A percentile compares a stretch with the other conserved stretches of the same genome.
Evolutionary conservation across 495 filamentous ascomycete genomes (phyloP).

Genomic region (Penicillium steckii): DNA sequence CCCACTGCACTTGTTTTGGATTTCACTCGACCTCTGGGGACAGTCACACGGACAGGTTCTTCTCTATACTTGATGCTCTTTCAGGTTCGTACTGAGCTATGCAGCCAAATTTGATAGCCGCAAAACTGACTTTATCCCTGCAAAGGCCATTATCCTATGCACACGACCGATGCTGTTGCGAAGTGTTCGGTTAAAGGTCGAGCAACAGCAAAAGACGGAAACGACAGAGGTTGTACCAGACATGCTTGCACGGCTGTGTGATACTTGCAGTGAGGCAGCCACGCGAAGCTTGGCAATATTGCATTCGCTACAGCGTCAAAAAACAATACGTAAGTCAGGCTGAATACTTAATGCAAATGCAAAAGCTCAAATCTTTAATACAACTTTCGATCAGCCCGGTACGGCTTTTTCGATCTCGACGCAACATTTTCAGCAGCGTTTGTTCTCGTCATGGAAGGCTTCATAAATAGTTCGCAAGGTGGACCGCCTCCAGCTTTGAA

Average conservation of each 20-base stretch:
- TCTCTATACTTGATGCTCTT: conserved; percentile 23
- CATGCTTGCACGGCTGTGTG: conserved; percentile 15
- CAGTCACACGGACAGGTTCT: conserved; percentile 20
- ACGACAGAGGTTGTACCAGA: background rate
- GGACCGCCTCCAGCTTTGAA: conserved; percentile 13
- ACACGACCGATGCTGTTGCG: conserved; percentile 22
- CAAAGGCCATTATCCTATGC: conserved; percentile 23
- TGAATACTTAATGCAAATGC: background rate
- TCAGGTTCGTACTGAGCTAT: conserved; percentile 10
- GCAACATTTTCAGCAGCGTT: conserved; percentile 27
- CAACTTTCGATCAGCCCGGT: conserved; percentile 9
- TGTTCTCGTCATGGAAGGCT: conserved; percentile 22
- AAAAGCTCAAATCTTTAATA: background rate
- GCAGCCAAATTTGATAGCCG: no score
- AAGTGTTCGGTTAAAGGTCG: conserved; percentile 16
- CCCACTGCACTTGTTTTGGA: conserved; percentile 13
- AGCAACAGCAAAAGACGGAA: conserved; percentile 3
- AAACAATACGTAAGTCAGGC: conserved; percentile 20
- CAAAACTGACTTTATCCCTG: background rate
- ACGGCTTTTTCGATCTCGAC: conserved; percentile 27
- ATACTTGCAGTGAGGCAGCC: conserved; percentile 24
- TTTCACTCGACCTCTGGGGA: conserved; percentile 16
- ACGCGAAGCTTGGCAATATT: conserved; percentile 21
- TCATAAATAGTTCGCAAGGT: conserved; percentile 7
- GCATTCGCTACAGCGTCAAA: conserved; percentile 14